phyloP scores from a whole-genome alignment of 2,329 filamentous ascomycete species.

The Dactylella cylindrospora region DNA sequence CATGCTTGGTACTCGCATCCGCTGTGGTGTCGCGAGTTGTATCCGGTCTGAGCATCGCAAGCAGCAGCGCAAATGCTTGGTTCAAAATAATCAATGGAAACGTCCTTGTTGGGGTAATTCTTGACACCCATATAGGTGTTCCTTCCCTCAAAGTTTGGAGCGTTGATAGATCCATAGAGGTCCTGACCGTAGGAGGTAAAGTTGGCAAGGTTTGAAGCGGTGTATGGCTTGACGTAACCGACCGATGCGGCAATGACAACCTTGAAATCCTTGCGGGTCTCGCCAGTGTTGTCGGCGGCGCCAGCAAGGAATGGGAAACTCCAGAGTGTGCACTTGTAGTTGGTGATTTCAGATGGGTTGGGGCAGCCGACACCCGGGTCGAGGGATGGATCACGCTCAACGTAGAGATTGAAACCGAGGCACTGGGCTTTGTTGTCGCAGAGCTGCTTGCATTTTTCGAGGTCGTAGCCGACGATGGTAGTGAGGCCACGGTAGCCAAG shows the following conservation, averaged over 20 bases:
- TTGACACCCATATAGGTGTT: constrained; percentile 20
- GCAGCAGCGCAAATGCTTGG: constrained; percentile 34
- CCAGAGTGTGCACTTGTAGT: constrained; percentile 54
- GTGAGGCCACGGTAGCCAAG: constrained; percentile 48
- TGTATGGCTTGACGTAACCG: constrained; percentile 32
- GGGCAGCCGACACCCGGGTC: constrained; percentile 50
- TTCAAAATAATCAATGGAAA: constrained; percentile 23
- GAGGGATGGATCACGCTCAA: constrained; percentile 47
- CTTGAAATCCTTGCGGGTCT: constrained; percentile 40
- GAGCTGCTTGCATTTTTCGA: constrained; percentile 38
- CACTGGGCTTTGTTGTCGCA: constrained; percentile 45
- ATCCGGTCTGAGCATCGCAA: constrained; percentile 44
- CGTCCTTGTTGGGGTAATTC: constrained; percentile 23
- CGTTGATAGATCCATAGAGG: constrained; percentile 28
- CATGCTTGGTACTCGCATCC: constrained; percentile 25
- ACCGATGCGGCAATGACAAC: constrained; percentile 34
- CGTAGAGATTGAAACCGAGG: constrained; percentile 47
- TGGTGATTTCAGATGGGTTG: constrained; percentile 52
- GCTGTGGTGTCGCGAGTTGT: constrained; percentile 43
- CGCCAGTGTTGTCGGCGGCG: constrained; percentile 44
- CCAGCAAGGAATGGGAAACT: constrained; percentile 50
- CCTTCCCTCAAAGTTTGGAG: constrained; percentile 8
- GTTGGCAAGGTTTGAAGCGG: constrained; percentile 7
- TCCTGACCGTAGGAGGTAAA: constrained; percentile 15
- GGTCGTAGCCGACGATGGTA: constrained; percentile 45